Evolutionary conservation across 1,139 yeast genomes (phyloP).

Genomic region (Saccharomycopsis crataegensis): DNA sequence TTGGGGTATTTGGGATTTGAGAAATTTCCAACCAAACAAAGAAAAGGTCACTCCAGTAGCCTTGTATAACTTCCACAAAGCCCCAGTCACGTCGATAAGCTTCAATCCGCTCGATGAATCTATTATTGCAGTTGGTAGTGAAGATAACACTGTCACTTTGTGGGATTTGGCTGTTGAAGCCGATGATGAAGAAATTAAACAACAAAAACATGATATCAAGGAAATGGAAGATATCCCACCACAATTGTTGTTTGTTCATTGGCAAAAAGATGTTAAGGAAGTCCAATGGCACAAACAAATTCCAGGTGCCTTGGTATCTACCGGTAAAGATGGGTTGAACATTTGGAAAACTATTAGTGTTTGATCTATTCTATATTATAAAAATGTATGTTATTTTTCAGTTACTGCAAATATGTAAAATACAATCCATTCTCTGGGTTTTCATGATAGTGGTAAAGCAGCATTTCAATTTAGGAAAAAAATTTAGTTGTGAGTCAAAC

Average conservation of each 20-base stretch:
- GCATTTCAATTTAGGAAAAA: no score
- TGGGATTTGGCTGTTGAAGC: conserved; percentile 98
- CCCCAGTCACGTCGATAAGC: conserved; percentile 86
- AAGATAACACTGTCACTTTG: conserved; percentile 90
- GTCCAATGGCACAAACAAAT: conserved; percentile 97
- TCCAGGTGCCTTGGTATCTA: conserved; percentile 90
- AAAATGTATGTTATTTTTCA: neutral
- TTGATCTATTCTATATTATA: conserved; percentile 27
- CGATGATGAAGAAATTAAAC: conserved; percentile 86
- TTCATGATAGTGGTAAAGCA: neutral
- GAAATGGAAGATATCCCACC: conserved; percentile 92
- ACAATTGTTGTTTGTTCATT: conserved; percentile 90
- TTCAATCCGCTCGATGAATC: conserved; percentile 96
- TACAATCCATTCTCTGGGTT: neutral
- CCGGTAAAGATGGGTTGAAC: conserved; percentile 93
- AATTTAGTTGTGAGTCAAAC: no score
- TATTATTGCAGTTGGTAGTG: conserved; percentile 90
- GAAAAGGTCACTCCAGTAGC: conserved; percentile 72
- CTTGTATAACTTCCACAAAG: conserved; percentile 88
- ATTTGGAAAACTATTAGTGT: conserved; percentile 97
- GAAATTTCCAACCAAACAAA: conserved; percentile 59
- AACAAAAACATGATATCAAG: conserved; percentile 58
- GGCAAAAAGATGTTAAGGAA: conserved; percentile 97
- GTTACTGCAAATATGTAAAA: neutral
- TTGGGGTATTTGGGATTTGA: conserved; percentile 98